A percentile compares a stretch with the other conserved stretches of the same genome.
Conservation (phyloP, 805 yeast species). For the Ogataea trehaloabstinens region DNA sequence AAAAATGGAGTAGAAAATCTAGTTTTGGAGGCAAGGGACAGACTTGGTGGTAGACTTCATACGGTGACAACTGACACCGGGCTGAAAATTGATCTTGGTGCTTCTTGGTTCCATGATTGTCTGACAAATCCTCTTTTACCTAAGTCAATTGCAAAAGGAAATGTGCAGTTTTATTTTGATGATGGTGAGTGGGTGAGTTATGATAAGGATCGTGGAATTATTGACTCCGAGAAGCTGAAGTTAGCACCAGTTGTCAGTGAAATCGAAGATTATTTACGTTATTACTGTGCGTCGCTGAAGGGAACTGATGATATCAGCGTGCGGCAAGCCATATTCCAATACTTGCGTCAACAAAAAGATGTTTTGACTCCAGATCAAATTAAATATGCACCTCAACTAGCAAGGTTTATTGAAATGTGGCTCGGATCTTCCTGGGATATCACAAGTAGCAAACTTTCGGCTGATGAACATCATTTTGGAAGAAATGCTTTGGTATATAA, state of each 20-base stretch:
- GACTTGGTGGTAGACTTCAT: constrained; percentile 67
- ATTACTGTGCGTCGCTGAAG: constrained; percentile 13
- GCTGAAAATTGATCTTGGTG: constrained; percentile 67
- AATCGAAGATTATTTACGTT: constrained; percentile 23
- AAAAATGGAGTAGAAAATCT: constrained; percentile 37
- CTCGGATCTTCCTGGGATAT: constrained; percentile 68
- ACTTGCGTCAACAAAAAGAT: constrained; percentile 42
- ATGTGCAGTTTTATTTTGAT: constrained; percentile 32
- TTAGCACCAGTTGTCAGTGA: constrained; percentile 35
- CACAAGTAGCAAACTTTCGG: constrained; percentile 55
- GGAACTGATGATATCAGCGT: constrained; percentile 53
- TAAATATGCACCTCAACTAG: constrained; percentile 45
- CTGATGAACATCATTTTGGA: constrained; percentile 45
- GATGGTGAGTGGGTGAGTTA: constrained; percentile 24
- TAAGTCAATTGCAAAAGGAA: constrained; percentile 36
- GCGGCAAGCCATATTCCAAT: constrained; percentile 47
- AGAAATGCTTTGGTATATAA: constrained; percentile 65
- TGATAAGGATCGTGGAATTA: constrained; percentile 24
- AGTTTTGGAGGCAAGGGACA: constrained; percentile 48
- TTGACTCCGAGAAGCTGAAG: constrained; percentile 49
- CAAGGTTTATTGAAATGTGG: constrained; percentile 68
- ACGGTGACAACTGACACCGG: constrained; percentile 36
- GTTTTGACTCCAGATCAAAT: constrained; percentile 51
- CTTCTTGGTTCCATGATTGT: constrained; percentile 89
- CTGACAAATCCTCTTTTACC: constrained; percentile 60